Base-by-base conservation (phyloP, 352 stramenopile genomes). In the Ochromonadaceae sp. region DNA sequence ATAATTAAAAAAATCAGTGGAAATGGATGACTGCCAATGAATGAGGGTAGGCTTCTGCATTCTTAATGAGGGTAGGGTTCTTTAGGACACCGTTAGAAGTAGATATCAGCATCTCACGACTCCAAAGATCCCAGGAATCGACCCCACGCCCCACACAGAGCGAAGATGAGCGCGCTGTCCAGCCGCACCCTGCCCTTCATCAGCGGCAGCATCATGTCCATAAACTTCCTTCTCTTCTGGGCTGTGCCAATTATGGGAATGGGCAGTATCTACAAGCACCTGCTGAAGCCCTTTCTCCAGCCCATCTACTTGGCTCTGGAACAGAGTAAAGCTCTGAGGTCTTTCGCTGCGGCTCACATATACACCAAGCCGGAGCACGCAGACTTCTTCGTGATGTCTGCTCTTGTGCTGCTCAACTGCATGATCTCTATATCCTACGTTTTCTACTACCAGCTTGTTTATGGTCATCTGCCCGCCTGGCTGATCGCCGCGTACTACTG, bases 191-290 rank as follows among this genome's bases (percentile, higher is more conserved):
- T n/a, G n/a, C n/a, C n/a, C n/a, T n/a, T n/a, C n/a, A n/a, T n/a
- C n/a, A n/a, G n/a, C n/a, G n/a, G n/a, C n/a, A n/a, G n/a, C n/a
- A n/a, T 67, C 15, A 66, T 69, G 25, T 35, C 63, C 20, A 42
- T 67, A 32, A 62, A 69, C 32, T 67, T 67, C 49, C 7, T 67
- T 48, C 17, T 65, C 9, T 67, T 67, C 44, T 67, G 60, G 60
- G 28, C 61, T 4, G 3, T 67, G 14, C 60, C 60, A 46, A 28
- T 67, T 31, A 38, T 56, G 17, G 63, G 26, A 35, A 39, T 56
- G 59, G 63, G 63, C 3, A 7, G 5, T 26, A 20, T 69, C n/a
- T 69, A 40, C n/a, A 68, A 69, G 31, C 22, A 66, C 42, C 31
- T 67, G 10, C 34, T 69, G 26, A 10, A 10, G 20, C 5, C 4